These are phyloP conservation scores for Limonium bicolor DNA, from an alignment of 148 eudicot species.

Conservation along the genomic window DNA sequence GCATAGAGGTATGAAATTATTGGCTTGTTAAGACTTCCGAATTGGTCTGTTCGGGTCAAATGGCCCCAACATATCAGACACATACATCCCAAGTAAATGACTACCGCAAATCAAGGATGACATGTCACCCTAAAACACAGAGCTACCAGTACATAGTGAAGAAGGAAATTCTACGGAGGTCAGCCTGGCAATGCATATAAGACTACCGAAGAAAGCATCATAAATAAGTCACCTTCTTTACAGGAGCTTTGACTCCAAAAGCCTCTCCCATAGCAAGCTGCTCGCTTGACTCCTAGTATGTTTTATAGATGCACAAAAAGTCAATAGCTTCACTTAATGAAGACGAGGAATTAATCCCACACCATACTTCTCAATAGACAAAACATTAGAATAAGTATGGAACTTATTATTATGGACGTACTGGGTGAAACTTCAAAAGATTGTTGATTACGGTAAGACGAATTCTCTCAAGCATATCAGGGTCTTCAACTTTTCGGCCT, in stretches of 20 bases:
- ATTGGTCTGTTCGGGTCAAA: too few species aligned
- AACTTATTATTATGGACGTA: conserved; percentile 22
- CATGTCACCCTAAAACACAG: too few species aligned
- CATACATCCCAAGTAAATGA: too few species aligned
- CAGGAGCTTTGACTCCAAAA: conserved; percentile 83
- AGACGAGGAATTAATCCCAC: not conserved
- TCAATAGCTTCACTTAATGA: not conserved
- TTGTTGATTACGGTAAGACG: conserved; percentile 85
- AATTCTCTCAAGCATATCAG: conserved; percentile 80
- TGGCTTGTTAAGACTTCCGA: too few species aligned
- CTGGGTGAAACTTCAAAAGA: conserved; percentile 89
- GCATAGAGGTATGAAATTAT: too few species aligned
- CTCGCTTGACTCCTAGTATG: conserved; percentile 72
- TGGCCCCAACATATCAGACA: too few species aligned
- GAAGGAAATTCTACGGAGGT: too few species aligned
- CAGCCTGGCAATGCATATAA: too few species aligned
- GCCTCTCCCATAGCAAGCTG: conserved; percentile 96
- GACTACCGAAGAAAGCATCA: too few species aligned
- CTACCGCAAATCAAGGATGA: too few species aligned
- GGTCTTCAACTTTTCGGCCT: conserved; percentile 95
- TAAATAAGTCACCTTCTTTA: conserved; percentile 67
- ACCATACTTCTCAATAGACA: not conserved
- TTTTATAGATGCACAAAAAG: not conserved
- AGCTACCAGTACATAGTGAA: too few species aligned
- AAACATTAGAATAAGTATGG: not conserved